These are phyloP conservation scores for Yarrowia hollandica DNA, from an alignment of 805 yeast genomes.

Conservation along the genomic window DNA sequence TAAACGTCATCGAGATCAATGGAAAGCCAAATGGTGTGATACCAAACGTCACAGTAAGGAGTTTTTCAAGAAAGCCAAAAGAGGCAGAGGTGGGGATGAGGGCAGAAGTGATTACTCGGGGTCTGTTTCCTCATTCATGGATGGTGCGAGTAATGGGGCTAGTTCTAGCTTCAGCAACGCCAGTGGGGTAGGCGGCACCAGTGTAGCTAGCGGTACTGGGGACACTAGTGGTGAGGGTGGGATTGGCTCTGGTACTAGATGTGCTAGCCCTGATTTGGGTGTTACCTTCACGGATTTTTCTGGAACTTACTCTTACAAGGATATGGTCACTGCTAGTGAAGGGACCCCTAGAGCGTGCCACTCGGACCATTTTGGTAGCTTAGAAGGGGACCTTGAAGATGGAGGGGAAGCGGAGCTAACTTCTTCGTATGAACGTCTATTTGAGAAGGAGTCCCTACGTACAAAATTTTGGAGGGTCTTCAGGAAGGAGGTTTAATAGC, in stretches of 20 bases:
- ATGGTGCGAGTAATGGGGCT: background rate
- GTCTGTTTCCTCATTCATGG: background rate
- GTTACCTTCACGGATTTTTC: background rate
- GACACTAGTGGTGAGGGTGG: background rate
- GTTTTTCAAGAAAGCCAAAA: slow-evolving; percentile 1
- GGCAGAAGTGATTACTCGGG: background rate
- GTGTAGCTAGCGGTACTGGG: background rate
- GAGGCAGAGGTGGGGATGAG: background rate
- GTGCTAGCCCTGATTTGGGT: too few species aligned
- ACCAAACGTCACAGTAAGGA: slow-evolving; percentile 15
- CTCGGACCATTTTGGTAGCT: background rate
- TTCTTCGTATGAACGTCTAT: background rate
- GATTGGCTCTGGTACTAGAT: too few species aligned
- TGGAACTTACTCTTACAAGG: slow-evolving; percentile 4
- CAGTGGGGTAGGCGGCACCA: background rate
- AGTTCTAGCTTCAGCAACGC: background rate
- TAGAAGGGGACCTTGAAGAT: background rate
- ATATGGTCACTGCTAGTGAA: slow-evolving; percentile 19
- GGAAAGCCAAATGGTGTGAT: slow-evolving; percentile 21
- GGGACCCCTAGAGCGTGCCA: slow-evolving; percentile 18
- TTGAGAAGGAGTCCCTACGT: background rate
- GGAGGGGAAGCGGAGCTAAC: background rate
- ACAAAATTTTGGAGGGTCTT: slow-evolving; percentile 16
- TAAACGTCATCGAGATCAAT: slow-evolving; percentile 20
- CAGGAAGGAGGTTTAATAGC: background rate